Evolutionary conservation across 768 basidiomycete species (phyloP).

Genomic region (Collybia mongolica): DNA sequence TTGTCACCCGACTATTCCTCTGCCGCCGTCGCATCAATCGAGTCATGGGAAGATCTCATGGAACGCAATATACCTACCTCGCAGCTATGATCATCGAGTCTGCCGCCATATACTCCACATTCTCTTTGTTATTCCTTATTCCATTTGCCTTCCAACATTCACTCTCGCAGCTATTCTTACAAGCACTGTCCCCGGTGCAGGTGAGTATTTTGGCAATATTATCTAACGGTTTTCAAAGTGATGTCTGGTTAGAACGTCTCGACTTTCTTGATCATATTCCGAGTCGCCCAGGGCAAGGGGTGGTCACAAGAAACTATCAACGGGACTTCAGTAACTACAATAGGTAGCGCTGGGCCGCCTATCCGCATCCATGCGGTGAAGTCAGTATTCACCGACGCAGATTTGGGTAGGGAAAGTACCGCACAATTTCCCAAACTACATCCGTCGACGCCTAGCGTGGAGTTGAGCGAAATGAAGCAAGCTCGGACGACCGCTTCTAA

Average conservation of each 20-base stretch:
- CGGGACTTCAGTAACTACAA: too few relatives aligned
- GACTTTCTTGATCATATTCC: background rate
- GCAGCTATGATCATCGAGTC: slow-evolving; percentile 35
- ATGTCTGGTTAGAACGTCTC: background rate
- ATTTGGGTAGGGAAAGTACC: too few relatives aligned
- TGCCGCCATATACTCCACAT: slow-evolving; percentile 32
- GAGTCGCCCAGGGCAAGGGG: background rate
- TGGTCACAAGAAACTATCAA: background rate
- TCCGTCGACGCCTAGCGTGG: too few relatives aligned
- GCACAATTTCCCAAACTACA: too few relatives aligned
- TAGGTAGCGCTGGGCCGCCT: too few relatives aligned
- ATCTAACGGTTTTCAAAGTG: background rate
- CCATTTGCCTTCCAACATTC: slow-evolving; percentile 26
- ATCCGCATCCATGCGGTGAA: too few relatives aligned
- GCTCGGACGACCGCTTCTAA: too few relatives aligned
- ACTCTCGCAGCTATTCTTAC: slow-evolving; percentile 26
- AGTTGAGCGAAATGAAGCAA: too few relatives aligned
- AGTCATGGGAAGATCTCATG: slow-evolving; percentile 20
- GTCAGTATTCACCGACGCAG: too few relatives aligned
- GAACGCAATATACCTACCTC: slow-evolving; percentile 28
- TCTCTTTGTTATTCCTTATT: slow-evolving; percentile 31
- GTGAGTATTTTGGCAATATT: background rate
- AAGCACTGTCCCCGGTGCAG: slow-evolving; percentile 12
- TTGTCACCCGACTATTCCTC: slow-evolving; percentile 32
- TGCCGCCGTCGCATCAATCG: slow-evolving; percentile 19